phyloP scores from a whole-genome alignment of 495 filamentous ascomycete genomes.

The Oidiodendron maius region DNA sequence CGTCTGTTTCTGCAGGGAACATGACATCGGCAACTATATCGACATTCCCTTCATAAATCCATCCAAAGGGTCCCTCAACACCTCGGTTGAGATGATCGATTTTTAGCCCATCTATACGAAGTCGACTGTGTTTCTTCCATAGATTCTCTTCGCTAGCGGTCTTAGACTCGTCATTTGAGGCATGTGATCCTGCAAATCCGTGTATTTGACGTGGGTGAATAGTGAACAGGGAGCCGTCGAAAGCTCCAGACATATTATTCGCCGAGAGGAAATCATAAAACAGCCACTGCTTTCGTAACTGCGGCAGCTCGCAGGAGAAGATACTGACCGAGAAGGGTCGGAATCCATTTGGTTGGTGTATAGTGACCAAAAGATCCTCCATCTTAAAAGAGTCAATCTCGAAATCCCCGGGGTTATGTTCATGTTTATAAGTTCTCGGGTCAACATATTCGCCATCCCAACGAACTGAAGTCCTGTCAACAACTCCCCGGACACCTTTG shows the following conservation, averaged over 20 bases:
- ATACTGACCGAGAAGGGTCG: slow-evolving; percentile 92
- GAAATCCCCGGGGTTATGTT: slow-evolving; percentile 89
- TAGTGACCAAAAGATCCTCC: slow-evolving; percentile 84
- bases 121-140: slow-evolving; percentile 90
- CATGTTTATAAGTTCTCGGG: slow-evolving; percentile 78
- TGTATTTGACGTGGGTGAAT: slow-evolving; percentile 93
- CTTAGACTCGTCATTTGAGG: slow-evolving; percentile 29
- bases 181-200: slow-evolving; percentile 50
- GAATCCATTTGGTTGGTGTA: slow-evolving; percentile 87
- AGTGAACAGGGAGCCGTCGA: slow-evolving; percentile 92
- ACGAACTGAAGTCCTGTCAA: slow-evolving; percentile 77
- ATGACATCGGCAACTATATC: slow-evolving; percentile 95
- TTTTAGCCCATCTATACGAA: slow-evolving; percentile 87
- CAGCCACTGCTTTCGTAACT: slow-evolving; percentile 89
- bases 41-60: slow-evolving; percentile 94
- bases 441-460: slow-evolving; percentile 69
- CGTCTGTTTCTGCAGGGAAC: slow-evolving; percentile 80
- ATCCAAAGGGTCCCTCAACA: slow-evolving; percentile 89
- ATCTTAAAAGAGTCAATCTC: slow-evolving; percentile 95
- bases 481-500: slow-evolving; percentile 90
- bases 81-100: slow-evolving; percentile 96
- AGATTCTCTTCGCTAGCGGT: slow-evolving; percentile 42
- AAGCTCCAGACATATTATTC: slow-evolving; percentile 92
- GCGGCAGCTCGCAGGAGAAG: slow-evolving; percentile 89
- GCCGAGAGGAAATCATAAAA: slow-evolving; percentile 97